phyloP scores from a whole-genome alignment of 2,329 filamentous ascomycete species.

The Alternaria triticimaculans region DNA sequence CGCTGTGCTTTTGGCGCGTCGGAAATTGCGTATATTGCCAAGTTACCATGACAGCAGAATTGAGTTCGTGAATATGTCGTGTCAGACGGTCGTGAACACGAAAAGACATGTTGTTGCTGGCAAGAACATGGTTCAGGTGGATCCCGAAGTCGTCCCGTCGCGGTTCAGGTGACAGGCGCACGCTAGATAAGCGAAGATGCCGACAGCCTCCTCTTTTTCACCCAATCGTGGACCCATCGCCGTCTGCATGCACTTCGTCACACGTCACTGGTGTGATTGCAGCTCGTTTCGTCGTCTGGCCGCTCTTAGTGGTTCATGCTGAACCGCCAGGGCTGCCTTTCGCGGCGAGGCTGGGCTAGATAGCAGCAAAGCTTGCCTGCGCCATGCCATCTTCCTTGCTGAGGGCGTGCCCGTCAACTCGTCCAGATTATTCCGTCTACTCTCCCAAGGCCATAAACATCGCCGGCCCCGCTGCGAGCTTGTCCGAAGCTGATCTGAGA shows the following conservation, averaged over 20 bases:
- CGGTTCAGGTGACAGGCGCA: slow-evolving; percentile 2
- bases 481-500: slow-evolving; percentile 8
- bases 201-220: background rate
- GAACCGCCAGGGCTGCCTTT: slow-evolving; percentile 20
- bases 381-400: slow-evolving; percentile 5
- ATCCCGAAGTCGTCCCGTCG: slow-evolving; percentile 1
- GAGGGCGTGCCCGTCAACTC: background rate
- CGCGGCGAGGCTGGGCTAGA: slow-evolving; percentile 13
- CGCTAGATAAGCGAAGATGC: slow-evolving; percentile 3
- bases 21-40: background rate
- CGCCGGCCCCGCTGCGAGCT: background rate
- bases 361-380: slow-evolving; percentile 6
- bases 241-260: slow-evolving; percentile 22
- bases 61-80: background rate
- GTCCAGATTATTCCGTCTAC: background rate
- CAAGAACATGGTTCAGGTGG: background rate
- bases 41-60: background rate
- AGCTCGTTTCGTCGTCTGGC: slow-evolving; percentile 5
- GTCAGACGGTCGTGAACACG: background rate
- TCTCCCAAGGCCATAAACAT: background rate
- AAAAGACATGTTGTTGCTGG: background rate
- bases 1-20: background rate
- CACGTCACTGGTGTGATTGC: slow-evolving; percentile 16
- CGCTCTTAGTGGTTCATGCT: slow-evolving; percentile 20
- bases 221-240: slow-evolving; percentile 4